These are phyloP conservation scores for Oenanthe sinensis DNA, from an alignment of 129 eudicot genomes.

Conservation along the genomic window DNA sequence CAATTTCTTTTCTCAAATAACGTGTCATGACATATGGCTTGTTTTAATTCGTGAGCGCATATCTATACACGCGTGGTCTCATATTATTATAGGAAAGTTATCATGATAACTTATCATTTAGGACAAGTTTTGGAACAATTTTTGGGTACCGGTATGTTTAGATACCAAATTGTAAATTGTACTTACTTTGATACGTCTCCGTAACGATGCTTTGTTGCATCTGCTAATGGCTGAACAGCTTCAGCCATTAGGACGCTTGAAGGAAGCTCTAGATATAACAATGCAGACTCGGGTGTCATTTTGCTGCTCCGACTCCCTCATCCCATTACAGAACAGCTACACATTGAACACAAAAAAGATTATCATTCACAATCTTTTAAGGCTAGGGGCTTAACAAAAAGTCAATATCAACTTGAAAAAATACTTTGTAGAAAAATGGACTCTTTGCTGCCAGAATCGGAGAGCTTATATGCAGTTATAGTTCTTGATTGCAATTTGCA, in stretches of 20 bases:
- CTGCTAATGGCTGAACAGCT: conserved; percentile 76
- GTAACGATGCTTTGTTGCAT: conserved; percentile 63
- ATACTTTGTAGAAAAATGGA: conserved; percentile 88
- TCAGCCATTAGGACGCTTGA: conserved; percentile 69
- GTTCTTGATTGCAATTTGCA: conserved; percentile 60
- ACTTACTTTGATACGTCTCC: conserved; percentile 65
- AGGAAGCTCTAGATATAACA: conserved; percentile 66
- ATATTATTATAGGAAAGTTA: too few relatives aligned
- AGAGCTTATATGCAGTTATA: conserved; percentile 76
- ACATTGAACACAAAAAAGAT: not conserved
- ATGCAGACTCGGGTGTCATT: conserved; percentile 79
- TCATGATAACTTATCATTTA: too few relatives aligned
- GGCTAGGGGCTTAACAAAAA: not conserved
- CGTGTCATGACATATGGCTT: too few relatives aligned
- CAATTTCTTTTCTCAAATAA: too few relatives aligned
- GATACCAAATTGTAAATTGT: not conserved
- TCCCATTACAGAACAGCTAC: conserved; percentile 83
- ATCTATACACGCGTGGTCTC: too few relatives aligned
- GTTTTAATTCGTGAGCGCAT: too few relatives aligned
- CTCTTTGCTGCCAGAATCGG: conserved; percentile 91
- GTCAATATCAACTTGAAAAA: not conserved
- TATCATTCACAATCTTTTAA: conserved; percentile 3
- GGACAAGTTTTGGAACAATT: too few relatives aligned
- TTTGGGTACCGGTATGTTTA: not conserved
- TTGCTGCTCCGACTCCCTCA: conserved; percentile 88